phyloP scores from a whole-genome alignment of 345 rosid genomes.

The Leavenworthia alabamica region DNA sequence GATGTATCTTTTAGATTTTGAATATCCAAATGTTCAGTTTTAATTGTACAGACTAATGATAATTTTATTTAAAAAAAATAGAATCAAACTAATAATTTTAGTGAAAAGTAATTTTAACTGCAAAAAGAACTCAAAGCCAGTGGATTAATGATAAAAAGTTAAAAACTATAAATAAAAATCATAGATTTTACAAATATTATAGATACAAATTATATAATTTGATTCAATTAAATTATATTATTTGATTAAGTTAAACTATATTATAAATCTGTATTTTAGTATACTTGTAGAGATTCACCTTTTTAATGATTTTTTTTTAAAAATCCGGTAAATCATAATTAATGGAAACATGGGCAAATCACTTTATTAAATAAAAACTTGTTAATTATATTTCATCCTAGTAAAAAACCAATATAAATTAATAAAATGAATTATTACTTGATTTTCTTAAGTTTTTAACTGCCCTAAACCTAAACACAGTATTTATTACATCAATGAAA shows the following conservation, averaged over 20 bases:
- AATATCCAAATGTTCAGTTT: not conserved
- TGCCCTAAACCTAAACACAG: not conserved
- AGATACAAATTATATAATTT: too few relatives aligned
- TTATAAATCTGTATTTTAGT: too few relatives aligned
- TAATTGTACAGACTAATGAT: not conserved
- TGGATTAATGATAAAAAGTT: not conserved
- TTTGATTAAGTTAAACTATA: too few relatives aligned
- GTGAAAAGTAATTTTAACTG: not conserved
- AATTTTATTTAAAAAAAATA: not conserved
- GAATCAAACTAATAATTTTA: not conserved
- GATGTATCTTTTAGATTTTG: not conserved
- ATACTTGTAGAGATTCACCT: too few relatives aligned
- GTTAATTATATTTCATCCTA: not conserved
- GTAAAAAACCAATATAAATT: not conserved
- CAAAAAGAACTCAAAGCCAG: not conserved
- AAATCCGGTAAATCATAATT: too few relatives aligned
- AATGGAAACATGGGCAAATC: not conserved
- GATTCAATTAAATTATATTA: too few relatives aligned
- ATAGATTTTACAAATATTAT: too few relatives aligned
- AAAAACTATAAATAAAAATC: not conserved
- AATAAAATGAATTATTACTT: not conserved
- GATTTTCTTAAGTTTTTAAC: not conserved
- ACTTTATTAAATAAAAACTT: not conserved
- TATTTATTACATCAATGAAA: conserved; percentile 11
- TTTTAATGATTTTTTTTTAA: too few relatives aligned